Evolutionary conservation across 306 rosid genomes (phyloP).

Genomic region (Quercus berberidifolia): DNA sequence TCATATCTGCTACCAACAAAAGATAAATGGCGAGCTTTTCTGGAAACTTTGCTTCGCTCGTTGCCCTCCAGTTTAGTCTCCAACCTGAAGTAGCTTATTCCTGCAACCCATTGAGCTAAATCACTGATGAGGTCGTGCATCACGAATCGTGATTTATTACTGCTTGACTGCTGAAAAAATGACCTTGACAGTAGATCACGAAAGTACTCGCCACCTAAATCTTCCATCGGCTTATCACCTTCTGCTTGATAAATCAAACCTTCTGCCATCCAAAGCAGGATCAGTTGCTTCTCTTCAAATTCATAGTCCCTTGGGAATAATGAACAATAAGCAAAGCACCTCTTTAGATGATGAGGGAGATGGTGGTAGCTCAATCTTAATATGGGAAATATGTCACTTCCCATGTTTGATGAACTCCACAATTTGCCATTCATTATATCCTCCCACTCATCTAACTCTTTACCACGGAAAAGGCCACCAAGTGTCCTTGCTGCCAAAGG

Average conservation of each 20-base stretch:
- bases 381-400: not conserved
- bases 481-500: not conserved
- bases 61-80: not conserved
- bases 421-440: not conserved
- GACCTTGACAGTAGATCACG: not conserved
- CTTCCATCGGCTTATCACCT: not conserved
- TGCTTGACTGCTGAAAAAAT: not conserved
- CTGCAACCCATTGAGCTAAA: not conserved
- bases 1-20: too few relatives aligned
- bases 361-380: constrained; percentile 2
- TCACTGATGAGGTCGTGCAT: constrained; percentile 14
- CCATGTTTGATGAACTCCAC: not conserved
- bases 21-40: too few relatives aligned
- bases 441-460: not conserved
- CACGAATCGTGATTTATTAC: not conserved
- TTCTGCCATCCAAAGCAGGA: not conserved
- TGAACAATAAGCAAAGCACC: constrained; percentile 10
- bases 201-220: not conserved
- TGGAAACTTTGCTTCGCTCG: not conserved
- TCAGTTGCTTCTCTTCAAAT: not conserved
- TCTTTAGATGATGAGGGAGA: not conserved
- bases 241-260: not conserved
- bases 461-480: not conserved
- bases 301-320: not conserved
- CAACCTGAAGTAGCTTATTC: not conserved